phyloP scores from a whole-genome alignment of 441 rosid species.

The Cnidoscolus chayamansa region DNA sequence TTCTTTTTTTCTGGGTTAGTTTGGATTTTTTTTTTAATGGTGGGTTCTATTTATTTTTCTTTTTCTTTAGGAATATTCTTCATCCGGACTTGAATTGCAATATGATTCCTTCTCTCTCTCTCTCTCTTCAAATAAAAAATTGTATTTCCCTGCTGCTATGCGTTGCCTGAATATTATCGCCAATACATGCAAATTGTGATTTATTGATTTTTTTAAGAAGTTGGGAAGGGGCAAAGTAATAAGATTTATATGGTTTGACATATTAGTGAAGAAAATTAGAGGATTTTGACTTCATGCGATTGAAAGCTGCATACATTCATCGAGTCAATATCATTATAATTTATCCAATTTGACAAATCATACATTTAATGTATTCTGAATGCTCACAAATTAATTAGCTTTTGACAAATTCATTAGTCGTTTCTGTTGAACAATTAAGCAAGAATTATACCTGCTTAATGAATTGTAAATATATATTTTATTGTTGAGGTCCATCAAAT shows the following conservation, averaged over 20 bases:
- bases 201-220: too few relatives aligned
- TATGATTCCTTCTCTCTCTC: background rate
- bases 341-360: background rate
- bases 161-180: background rate
- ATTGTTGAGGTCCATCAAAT: slow-evolving; percentile 7
- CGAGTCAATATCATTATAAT: background rate
- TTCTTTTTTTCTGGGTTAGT: background rate
- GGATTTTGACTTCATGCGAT: background rate
- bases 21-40: background rate
- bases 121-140: background rate
- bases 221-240: too few relatives aligned
- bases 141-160: background rate
- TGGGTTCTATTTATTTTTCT: background rate
- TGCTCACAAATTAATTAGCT: background rate
- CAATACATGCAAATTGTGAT: background rate
- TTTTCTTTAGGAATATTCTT: background rate
- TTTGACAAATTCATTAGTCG: background rate
- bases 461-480: background rate
- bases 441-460: background rate
- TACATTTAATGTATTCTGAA: background rate
- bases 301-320: background rate
- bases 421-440: background rate
- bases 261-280: background rate
- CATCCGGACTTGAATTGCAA: background rate
- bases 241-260: background rate